Base-by-base conservation (phyloP, 1,284 basidiomycete species). In the Prillingera fragicola region DNA sequence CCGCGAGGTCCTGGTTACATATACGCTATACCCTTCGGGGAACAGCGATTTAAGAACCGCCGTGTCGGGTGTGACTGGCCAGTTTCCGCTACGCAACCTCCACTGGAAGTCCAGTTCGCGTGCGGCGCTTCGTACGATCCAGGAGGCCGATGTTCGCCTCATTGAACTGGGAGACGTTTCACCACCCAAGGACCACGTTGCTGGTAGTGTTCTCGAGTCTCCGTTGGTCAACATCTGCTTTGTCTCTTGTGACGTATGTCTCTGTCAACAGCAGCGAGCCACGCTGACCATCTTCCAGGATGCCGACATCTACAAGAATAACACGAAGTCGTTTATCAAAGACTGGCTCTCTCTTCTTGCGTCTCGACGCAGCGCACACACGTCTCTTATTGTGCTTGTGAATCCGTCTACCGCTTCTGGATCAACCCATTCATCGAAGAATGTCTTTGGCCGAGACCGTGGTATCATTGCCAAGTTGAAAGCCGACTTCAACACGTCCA, bases 401-500 rank as follows among this genome's bases (percentile, higher is more conserved):
- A 80, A 88, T 35, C 60, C 61, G 7, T 55, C 65, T 2, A 43
- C 54, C 18, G 54, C 37, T 10, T 38, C 48, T 4, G 54, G 48
- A 23, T 49, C 50, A 8, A 54, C 84, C 7, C 85, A 86, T 54
- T 67, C 75, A 21, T 78, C 77, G 13, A 76, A 77, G 34, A 65
- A 58, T 26, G 66, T 70, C 6, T 68, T 69, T 48, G 67, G 67
- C 1, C 56, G 65, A 19, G 64, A 66, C 31, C 62, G 60, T 34
- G 67, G 67, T 83, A 70, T 97, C 8, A 70, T 95, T 44, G 92
- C 96, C 69, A 94, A 91, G 71, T 78, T 97, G 38, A 84, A 80
- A 65, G 81, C 87, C 3, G 95, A 98, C 72, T 97, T 97, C 68
- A 97, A 95, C 60, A 64, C 77, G 0, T 85, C 86, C 54, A 94